These are phyloP conservation scores for Closterium sp. DNA, from an alignment of 139 green algal genomes.

Conservation along the genomic window DNA sequence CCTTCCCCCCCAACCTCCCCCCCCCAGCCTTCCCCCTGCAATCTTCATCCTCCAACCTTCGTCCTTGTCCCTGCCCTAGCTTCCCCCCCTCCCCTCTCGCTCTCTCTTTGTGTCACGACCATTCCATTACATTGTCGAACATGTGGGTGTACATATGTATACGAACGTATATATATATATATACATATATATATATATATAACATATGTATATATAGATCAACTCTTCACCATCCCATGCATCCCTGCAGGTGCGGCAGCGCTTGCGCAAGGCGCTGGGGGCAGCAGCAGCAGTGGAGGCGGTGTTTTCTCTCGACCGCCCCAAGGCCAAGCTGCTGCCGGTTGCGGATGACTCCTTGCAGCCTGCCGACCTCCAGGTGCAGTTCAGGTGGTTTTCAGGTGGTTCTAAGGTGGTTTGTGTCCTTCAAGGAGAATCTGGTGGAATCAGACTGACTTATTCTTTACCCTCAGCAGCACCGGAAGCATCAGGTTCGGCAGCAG, in stretches of 20 bases:
- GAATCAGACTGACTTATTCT: constrained; percentile 82
- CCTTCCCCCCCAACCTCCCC: background rate
- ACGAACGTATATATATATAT: too few relatives aligned
- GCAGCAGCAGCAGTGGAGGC: constrained; percentile 71
- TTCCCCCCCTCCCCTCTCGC: background rate
- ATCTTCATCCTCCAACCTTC: too few relatives aligned
- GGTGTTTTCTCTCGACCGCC: constrained; percentile 85
- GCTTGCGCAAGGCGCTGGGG: constrained; percentile 58
- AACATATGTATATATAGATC: background rate
- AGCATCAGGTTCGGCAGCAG: too few relatives aligned
- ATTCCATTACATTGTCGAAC: too few relatives aligned
- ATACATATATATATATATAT: background rate
- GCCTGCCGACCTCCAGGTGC: constrained; percentile 8
- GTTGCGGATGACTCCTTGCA: background rate
- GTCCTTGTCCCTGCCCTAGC: background rate
- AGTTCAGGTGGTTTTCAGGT: background rate
- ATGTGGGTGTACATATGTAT: too few relatives aligned
- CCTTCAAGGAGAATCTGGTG: constrained; percentile 65
- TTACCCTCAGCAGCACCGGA: too few relatives aligned
- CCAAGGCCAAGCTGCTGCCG: constrained; percentile 63
- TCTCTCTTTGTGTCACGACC: too few relatives aligned
- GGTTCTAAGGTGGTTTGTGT: constrained; percentile 63
- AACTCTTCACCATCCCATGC: background rate
- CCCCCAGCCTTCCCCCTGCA: background rate
- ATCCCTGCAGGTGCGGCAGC: constrained; percentile 26